Evolutionary conservation across 2,329 filamentous ascomycete species (phyloP).

Genomic region (Dactylonectria macrodidyma): DNA sequence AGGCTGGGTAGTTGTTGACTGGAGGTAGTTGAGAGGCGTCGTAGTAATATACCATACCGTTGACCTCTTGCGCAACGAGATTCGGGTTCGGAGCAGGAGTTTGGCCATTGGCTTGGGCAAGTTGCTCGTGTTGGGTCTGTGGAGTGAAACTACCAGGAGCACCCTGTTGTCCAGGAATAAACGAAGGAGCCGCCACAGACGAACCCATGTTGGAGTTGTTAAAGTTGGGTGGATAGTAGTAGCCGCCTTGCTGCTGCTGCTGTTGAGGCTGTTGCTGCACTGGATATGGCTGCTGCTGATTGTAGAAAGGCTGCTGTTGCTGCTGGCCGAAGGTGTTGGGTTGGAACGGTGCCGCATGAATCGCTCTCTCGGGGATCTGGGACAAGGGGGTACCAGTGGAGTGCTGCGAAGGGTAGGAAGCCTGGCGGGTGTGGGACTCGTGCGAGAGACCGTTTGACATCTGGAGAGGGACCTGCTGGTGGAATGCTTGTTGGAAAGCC

Average conservation of each 20-base stretch:
- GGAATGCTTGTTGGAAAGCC: conserved; percentile 92
- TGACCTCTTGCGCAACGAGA: conserved; percentile 86
- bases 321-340: conserved; percentile 76
- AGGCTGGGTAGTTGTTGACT: conserved; percentile 63
- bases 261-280: conserved; percentile 59
- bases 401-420: conserved; percentile 79
- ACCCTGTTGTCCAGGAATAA: conserved; percentile 68
- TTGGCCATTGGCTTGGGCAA: conserved; percentile 50
- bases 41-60: conserved; percentile 97
- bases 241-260: conserved; percentile 66
- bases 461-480: conserved; percentile 91
- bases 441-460: conserved; percentile 71
- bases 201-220: conserved; percentile 67
- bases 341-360: conserved; percentile 92
- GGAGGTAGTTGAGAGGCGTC: conserved; percentile 81
- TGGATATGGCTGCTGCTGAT: conserved; percentile 70
- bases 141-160: conserved; percentile 60
- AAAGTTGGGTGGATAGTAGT: conserved; percentile 77
- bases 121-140: conserved; percentile 58
- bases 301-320: conserved; percentile 66
- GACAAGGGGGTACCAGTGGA: conserved; percentile 86
- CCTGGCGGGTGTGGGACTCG: conserved; percentile 75
- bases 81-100: conserved; percentile 54
- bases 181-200: conserved; percentile 66
- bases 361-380: conserved; percentile 92